Base-by-base conservation (phyloP, 306 rosid genomes). In the Citrullus amarus region DNA sequence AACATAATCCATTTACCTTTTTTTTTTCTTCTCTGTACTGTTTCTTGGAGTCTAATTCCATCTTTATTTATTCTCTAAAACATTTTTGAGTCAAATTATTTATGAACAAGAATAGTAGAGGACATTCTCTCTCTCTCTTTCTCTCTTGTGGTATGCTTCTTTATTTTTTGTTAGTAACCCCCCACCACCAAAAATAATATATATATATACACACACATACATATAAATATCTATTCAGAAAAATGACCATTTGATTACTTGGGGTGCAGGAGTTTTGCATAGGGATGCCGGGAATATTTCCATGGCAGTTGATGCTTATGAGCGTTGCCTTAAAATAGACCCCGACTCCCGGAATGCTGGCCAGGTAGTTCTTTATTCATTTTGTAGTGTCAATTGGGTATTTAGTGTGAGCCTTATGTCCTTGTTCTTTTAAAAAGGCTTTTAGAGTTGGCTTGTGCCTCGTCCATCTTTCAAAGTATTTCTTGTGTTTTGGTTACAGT, bases 291-390 rank as follows among this genome's bases (percentile, higher is more conserved):
- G 98, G 76, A 91, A 92, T 81, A 95, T 95, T 78, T 68, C 90
- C 69, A 77, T 85, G 59, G 96, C 98, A 58, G 87, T 95, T 86
- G 89, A 88, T 86, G 97, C 98, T 8, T 95, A 95, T 82, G 98
- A 95, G 86, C 93, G 87, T 71, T 95, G 98, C 80, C 96, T 95
- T 61, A 91, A 89, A 87, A 95, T 95, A 75, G 98, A 95, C 84
- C 98, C 96, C 0, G 98, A 95, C 83, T 95, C 98, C 79, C 89
- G 98, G 69, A 95, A 95, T 87, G 98, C 98, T 80, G 97, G 98
- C 87, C 98, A 95, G 98, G 98, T 95, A 80, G 68, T 53, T 86
- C 63, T 30, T 4, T 14, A 28, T 58, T 76, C 72, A 78, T 78
- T 61, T 41, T 78, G 30, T 16, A 5, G 43, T 78, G 44, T 51